Evolutionary conservation across 2,329 filamentous ascomycete species (phyloP).

Genomic region (Sclerotinia subarctica): DNA sequence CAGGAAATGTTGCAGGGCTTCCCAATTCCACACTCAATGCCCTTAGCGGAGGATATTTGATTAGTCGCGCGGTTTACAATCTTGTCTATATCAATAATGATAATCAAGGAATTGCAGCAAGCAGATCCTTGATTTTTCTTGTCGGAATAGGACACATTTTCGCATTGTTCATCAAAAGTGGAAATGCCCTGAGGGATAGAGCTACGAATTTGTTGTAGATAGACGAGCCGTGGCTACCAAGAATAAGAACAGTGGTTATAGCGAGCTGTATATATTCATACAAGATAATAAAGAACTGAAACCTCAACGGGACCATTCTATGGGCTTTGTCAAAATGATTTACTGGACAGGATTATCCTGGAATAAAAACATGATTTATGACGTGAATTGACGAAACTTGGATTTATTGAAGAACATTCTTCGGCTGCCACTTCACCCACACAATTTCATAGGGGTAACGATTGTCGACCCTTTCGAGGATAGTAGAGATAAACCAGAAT

Average conservation of each 20-base stretch:
- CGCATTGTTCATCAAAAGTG: constrained; percentile 31
- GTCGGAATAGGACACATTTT: constrained; percentile 27
- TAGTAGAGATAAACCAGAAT: background rate
- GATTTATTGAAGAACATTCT: background rate
- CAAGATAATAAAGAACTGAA: background rate
- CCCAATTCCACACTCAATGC: constrained; percentile 27
- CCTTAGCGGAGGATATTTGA: constrained; percentile 26
- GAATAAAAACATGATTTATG: background rate
- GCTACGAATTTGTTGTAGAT: constrained; percentile 9
- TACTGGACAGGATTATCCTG: background rate
- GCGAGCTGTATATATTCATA: background rate
- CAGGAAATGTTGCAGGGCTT: constrained; percentile 40
- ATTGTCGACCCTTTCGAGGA: background rate
- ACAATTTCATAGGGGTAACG: background rate
- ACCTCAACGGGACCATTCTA: background rate
- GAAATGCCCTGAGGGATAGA: constrained; percentile 26
- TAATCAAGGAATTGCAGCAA: constrained; percentile 16
- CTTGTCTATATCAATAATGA: constrained; percentile 31
- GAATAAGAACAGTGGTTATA: background rate
- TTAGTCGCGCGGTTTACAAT: constrained; percentile 29
- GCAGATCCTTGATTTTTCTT: constrained; percentile 25
- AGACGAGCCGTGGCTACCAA: background rate
- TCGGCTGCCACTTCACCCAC: background rate
- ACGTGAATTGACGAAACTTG: background rate
- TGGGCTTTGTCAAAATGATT: background rate